phyloP scores from a whole-genome alignment of 768 basidiomycete genomes.

The Mycena epipterygia region DNA sequence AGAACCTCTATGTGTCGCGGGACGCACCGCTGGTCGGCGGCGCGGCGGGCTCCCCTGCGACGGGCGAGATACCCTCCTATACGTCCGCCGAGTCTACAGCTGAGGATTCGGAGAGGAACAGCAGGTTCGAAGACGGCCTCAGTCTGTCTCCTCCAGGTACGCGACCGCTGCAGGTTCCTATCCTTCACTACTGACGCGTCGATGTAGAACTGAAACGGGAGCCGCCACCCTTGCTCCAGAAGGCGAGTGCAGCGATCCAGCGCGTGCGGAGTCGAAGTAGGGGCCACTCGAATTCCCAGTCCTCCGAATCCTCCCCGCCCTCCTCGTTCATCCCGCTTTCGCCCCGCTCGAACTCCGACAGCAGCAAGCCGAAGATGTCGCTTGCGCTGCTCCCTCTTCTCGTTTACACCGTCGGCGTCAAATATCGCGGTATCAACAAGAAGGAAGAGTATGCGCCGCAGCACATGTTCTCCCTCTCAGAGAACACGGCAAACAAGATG shows the following conservation, averaged over 20 bases:
- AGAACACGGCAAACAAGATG: constrained; percentile 82
- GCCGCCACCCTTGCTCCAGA: constrained; percentile 18
- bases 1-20: constrained; percentile 25
- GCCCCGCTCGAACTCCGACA: constrained; percentile 33
- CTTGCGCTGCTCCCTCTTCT: constrained; percentile 77
- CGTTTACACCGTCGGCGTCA: constrained; percentile 96
- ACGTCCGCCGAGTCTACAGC: constrained; percentile 35
- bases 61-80: constrained; percentile 38
- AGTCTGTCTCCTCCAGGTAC: constrained; percentile 14
- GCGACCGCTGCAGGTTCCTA: neutral
- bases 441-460: constrained; percentile 88
- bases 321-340: constrained; percentile 31
- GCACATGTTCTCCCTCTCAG: constrained; percentile 95
- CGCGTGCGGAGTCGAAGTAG: constrained; percentile 35
- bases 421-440: constrained; percentile 91
- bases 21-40: neutral
- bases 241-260: constrained; percentile 34
- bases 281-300: constrained; percentile 22
- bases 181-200: neutral
- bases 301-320: constrained; percentile 31
- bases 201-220: constrained; percentile 4
- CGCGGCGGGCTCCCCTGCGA: constrained; percentile 5
- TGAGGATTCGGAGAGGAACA: constrained; percentile 32
- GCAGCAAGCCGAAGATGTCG: constrained; percentile 80
- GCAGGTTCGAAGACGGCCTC: constrained; percentile 11